Conservation (phyloP, 352 stramenopile genomes). For the Pythium pyrilobum region DNA sequence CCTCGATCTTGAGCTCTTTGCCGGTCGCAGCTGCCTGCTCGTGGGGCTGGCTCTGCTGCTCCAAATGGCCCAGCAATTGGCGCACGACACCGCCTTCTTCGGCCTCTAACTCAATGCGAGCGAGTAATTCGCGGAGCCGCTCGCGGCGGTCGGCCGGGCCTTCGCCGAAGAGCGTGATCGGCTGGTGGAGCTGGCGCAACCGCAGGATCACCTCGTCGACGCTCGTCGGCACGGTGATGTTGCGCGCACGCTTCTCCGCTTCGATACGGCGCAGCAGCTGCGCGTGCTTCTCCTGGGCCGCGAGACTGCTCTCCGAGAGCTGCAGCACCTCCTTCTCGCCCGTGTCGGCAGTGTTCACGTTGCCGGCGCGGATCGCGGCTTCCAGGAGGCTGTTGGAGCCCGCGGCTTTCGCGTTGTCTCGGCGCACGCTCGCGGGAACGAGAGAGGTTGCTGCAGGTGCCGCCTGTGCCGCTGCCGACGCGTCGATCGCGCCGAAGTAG, state of each 20-base stretch:
- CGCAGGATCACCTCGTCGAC: slow-evolving; percentile 87
- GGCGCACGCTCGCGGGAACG: slow-evolving; percentile 36
- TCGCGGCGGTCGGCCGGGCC: slow-evolving; percentile 92
- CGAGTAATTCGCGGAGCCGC: slow-evolving; percentile 89
- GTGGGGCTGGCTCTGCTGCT: slow-evolving; percentile 22
- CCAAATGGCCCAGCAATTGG: slow-evolving; percentile 35
- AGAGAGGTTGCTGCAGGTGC: slow-evolving; percentile 22
- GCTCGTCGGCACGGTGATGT: slow-evolving; percentile 92
- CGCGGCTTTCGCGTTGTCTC: slow-evolving; percentile 4
- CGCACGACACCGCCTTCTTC: slow-evolving; percentile 63
- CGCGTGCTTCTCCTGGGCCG: slow-evolving; percentile 85
- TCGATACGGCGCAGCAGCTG: slow-evolving; percentile 86
- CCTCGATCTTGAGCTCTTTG: slow-evolving; percentile 30
- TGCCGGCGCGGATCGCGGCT: slow-evolving; percentile 65
- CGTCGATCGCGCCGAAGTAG: slow-evolving; percentile 73
- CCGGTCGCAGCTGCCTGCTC: slow-evolving; percentile 26
- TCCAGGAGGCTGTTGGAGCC: slow-evolving; percentile 42
- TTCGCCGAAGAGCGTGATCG: slow-evolving; percentile 95
- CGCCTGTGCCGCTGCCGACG: not conserved
- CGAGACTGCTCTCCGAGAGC: slow-evolving; percentile 77
- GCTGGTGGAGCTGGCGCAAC: slow-evolving; percentile 88
- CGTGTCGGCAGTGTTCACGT: slow-evolving; percentile 75
- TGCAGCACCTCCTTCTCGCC: slow-evolving; percentile 80
- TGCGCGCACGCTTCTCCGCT: slow-evolving; percentile 85
- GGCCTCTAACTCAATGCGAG: slow-evolving; percentile 62